Conservation (phyloP, 805 yeast species). For the Sungouiella thailandica region DNA sequence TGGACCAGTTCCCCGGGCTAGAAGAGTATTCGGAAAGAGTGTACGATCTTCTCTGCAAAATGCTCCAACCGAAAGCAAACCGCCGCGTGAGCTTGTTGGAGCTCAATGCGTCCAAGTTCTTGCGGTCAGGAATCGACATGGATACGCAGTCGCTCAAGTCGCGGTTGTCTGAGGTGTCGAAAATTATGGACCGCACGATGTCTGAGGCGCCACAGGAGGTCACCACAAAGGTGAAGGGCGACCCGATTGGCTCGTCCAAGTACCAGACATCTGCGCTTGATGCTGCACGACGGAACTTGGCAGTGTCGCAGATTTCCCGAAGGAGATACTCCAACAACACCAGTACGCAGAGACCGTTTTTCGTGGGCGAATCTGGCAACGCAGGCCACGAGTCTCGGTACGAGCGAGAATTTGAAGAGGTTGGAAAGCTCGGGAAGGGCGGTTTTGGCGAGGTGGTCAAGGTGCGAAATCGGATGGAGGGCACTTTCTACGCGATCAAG, state of each 20-base stretch:
- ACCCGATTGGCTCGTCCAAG: constrained; percentile 10
- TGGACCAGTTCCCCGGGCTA: constrained; percentile 46
- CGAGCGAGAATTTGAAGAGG: constrained; percentile 91
- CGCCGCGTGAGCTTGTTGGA: constrained; percentile 82
- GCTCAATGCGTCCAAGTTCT: constrained; percentile 73
- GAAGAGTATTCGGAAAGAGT: constrained; percentile 62
- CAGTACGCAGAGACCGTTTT: constrained; percentile 1
- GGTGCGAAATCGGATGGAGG: constrained; percentile 89
- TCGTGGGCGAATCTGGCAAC: neutral
- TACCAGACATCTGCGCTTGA: constrained; percentile 9
- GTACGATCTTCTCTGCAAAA: constrained; percentile 58
- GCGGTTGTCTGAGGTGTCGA: neutral
- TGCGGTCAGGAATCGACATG: constrained; percentile 53
- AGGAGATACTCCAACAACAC: constrained; percentile 22
- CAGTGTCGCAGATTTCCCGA: constrained; percentile 4
- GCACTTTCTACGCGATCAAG: constrained; percentile 91
- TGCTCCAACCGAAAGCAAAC: constrained; percentile 61
- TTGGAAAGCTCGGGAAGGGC: constrained; percentile 85
- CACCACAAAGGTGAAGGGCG: neutral
- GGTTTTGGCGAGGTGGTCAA: constrained; percentile 99
- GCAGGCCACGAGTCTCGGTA: constrained; percentile 43
- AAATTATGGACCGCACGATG: neutral
- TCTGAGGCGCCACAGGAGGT: neutral
- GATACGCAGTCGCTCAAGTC: neutral
- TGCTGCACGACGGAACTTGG: constrained; percentile 9